Percentiles rank a stretch among this genome's conserved stretches.
Evolutionary conservation across 2,329 filamentous ascomycete species (phyloP).

Genomic region (Alternaria angustiovoidea): DNA sequence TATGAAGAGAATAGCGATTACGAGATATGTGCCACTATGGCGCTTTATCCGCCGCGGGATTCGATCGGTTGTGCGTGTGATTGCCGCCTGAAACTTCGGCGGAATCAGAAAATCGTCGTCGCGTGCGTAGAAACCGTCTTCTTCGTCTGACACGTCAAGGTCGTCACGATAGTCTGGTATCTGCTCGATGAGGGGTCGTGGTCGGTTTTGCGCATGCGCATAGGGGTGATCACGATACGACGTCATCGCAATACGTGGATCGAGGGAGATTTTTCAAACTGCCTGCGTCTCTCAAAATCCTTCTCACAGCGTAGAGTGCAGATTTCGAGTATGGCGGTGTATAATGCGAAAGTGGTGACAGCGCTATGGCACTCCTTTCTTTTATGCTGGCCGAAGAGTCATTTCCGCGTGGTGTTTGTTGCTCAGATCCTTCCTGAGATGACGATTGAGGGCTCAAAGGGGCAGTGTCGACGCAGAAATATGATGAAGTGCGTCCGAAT

Average conservation of each 20-base stretch:
- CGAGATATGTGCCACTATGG: conserved; percentile 43
- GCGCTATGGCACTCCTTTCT: not conserved
- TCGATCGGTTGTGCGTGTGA: conserved; percentile 35
- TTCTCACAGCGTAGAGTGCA: not conserved
- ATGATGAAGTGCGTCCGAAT: not conserved
- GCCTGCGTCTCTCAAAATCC: not conserved
- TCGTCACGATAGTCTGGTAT: conserved; percentile 36
- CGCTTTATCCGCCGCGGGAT: conserved; percentile 49
- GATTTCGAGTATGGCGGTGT: not conserved
- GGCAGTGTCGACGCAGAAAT: not conserved
- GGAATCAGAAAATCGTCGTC: conserved; percentile 47
- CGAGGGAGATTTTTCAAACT: not conserved
- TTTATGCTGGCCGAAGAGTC: conserved; percentile 2
- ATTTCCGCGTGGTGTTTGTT: not conserved
- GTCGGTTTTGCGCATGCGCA: conserved; percentile 23
- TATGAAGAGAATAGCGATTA: conserved; percentile 40
- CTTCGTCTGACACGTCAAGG: conserved; percentile 51
- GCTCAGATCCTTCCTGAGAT: conserved; percentile 2
- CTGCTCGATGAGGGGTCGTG: conserved; percentile 41
- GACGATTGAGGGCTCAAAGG: not conserved
- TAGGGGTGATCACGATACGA: conserved; percentile 33
- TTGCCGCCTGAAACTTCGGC: conserved; percentile 42
- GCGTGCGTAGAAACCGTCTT: conserved; percentile 47
- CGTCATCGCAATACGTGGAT: conserved; percentile 22
- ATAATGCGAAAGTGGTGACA: not conserved